Conservation (phyloP, 176 grass and related monocot species). For the Eragrostis nindensis region DNA sequence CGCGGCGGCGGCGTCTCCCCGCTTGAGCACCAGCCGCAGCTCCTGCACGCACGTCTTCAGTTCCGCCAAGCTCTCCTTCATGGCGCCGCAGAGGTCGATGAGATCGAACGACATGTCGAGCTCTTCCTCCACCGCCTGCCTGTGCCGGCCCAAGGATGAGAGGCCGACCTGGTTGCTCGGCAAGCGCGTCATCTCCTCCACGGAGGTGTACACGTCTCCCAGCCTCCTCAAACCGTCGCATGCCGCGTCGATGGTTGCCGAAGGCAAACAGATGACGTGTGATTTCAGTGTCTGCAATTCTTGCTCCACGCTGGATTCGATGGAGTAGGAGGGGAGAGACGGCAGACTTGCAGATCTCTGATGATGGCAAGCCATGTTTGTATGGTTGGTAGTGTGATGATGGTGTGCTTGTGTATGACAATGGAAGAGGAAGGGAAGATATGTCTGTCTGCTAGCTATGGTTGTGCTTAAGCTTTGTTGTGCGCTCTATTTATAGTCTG, state of each 20-base stretch:
- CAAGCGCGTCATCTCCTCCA: slow-evolving; percentile 44
- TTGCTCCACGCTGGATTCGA: slow-evolving; percentile 34
- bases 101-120: slow-evolving; percentile 44
- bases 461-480: slow-evolving; percentile 19
- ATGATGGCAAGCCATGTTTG: slow-evolving; percentile 59
- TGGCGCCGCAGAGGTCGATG: slow-evolving; percentile 45
- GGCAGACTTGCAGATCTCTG: slow-evolving; percentile 55
- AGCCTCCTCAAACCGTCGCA: slow-evolving; percentile 27
- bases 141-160: not conserved
- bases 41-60: slow-evolving; percentile 39
- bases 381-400: not conserved
- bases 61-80: slow-evolving; percentile 31
- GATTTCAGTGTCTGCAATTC: slow-evolving; percentile 39
- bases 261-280: not conserved
- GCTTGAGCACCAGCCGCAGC: slow-evolving; percentile 40
- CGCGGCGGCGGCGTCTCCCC: slow-evolving; percentile 9
- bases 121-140: slow-evolving; percentile 42
- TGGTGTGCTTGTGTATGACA: not conserved
- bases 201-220: slow-evolving; percentile 27
- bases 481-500: slow-evolving; percentile 41
- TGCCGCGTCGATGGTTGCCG: not conserved
- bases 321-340: slow-evolving; percentile 19
- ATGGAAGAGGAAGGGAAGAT: slow-evolving; percentile 10
- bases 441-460: not conserved
- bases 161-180: slow-evolving; percentile 50